phyloP scores from a whole-genome alignment of 2,329 filamentous ascomycete species.

The Fusarium fujikuroi region DNA sequence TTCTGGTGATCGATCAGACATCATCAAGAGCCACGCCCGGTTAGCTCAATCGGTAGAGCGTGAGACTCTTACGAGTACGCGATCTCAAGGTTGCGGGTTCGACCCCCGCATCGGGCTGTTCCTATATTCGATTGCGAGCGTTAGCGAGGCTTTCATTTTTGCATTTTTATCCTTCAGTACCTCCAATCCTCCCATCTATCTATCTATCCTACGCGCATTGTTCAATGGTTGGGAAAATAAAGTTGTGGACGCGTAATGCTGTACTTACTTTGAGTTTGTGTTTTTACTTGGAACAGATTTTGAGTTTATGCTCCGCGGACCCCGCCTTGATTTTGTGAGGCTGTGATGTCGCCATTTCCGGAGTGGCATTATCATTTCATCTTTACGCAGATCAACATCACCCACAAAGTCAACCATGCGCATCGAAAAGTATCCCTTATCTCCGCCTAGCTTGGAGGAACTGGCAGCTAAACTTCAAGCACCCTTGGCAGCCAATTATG shows the following conservation, averaged over 20 bases:
- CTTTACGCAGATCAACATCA: background rate
- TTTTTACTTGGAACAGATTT: background rate
- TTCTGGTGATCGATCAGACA: rapidly evolving
- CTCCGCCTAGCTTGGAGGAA: constrained; percentile 40
- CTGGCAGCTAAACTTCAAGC: constrained; percentile 30
- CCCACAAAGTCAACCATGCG: background rate
- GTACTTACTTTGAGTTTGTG: background rate
- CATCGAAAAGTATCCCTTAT: constrained; percentile 21
- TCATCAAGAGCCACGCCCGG: constrained; percentile 47
- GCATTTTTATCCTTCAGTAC: rapidly evolving
- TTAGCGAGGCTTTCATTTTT: constrained; percentile 16
- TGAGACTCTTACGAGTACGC: constrained; percentile 68
- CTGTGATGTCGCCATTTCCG: background rate
- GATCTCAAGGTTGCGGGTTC: constrained; percentile 68
- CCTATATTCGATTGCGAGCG: constrained; percentile 45
- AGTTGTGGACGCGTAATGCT: background rate
- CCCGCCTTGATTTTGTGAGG: background rate
- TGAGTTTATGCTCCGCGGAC: background rate
- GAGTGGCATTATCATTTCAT: background rate
- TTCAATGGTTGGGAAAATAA: rapidly evolving
- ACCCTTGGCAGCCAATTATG: background rate
- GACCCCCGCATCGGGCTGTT: constrained; percentile 58
- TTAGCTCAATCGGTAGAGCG: constrained; percentile 65
- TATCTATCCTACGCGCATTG: rapidly evolving
- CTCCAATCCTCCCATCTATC: too few species aligned